phyloP scores from a whole-genome alignment of 257 asterid genomes.

The Solanum etuberosum region DNA sequence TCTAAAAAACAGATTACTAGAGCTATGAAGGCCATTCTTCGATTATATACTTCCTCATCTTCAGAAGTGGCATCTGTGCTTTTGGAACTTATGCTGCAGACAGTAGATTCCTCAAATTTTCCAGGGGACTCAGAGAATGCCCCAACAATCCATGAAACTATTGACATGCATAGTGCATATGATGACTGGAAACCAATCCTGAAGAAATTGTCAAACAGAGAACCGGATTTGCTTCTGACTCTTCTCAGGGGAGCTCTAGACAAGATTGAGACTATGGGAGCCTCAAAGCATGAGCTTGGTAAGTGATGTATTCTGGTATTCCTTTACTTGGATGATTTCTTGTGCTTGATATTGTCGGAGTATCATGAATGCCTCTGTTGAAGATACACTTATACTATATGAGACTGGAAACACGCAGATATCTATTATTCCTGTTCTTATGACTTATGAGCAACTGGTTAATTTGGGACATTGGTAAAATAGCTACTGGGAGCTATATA shows the following conservation, averaged over 20 bases:
- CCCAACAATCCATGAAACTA: conserved; percentile 7
- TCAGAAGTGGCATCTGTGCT: conserved; percentile 56
- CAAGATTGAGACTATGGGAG: conserved; percentile 37
- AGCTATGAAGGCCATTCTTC: conserved; percentile 44
- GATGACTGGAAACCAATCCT: conserved; percentile 70
- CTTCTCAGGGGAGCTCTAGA: conserved; percentile 59
- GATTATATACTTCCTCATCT: conserved; percentile 63
- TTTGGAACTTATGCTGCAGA: conserved; percentile 57
- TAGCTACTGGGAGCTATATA: neutral
- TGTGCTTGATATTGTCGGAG: neutral
- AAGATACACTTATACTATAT: neutral
- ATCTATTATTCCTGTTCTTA: neutral
- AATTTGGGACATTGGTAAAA: neutral
- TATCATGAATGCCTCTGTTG: neutral
- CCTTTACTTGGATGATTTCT: neutral
- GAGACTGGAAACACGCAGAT: neutral
- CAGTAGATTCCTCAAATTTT: conserved; percentile 30
- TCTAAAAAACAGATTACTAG: conserved; percentile 52
- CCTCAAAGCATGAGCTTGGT: conserved; percentile 35
- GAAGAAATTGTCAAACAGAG: conserved; percentile 51
- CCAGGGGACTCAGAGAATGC: conserved; percentile 19
- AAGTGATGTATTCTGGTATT: neutral
- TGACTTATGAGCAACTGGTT: neutral
- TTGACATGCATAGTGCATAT: conserved; percentile 15
- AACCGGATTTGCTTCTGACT: conserved; percentile 48